Base-by-base conservation (phyloP, 2,329 filamentous ascomycete species). In the Colletotrichum karsti region DNA sequence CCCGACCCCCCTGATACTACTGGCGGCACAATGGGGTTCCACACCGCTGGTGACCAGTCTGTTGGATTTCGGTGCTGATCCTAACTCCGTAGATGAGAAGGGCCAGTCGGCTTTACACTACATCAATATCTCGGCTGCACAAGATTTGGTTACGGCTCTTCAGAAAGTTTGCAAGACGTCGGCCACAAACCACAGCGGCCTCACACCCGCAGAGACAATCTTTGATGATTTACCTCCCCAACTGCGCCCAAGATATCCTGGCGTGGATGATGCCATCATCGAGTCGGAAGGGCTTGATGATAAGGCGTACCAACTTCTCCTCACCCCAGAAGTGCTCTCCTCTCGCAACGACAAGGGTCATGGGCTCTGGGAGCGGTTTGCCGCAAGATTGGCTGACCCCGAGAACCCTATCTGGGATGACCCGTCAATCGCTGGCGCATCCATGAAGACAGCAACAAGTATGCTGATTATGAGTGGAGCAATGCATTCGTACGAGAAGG, bases 11-110 rank as follows among this genome's bases (percentile, higher is more conserved):
- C 69, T 74, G 7, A 26, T 70, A 3, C 66, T 63, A 8, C 58
- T 69, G 53, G 76, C 74, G 1, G 70, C 73, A 6, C 71, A 74
- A 39, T 80, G 78, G 77, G 73, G 78, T 2, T 69, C 72, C 5
- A 6, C 51, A 3, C 33, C 64, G 3, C 53, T 80, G 10, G 60
- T 77, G 1, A 37, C 73, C 13, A 48, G 33, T 10, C 44, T 77
- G 46, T n/a, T 73, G 7, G 56, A 62, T 3, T 64, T 69, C 15
- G 73, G 72, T 5, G 71, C 63, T 15, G 60, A 74, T 20, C 56
- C 72, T 1, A 58, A 60, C 5, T 56, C 67, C 7, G 48, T 64
- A 3, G 71, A 74, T 22, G 18, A 53, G 12, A 10, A 63, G 0
- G 72, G 73, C 5, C 58, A 62, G 18, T 72, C 63, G 10, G 64